These are phyloP conservation scores for Psilocybe sp. DNA, from an alignment of 768 basidiomycete species.

Conservation along the genomic window DNA sequence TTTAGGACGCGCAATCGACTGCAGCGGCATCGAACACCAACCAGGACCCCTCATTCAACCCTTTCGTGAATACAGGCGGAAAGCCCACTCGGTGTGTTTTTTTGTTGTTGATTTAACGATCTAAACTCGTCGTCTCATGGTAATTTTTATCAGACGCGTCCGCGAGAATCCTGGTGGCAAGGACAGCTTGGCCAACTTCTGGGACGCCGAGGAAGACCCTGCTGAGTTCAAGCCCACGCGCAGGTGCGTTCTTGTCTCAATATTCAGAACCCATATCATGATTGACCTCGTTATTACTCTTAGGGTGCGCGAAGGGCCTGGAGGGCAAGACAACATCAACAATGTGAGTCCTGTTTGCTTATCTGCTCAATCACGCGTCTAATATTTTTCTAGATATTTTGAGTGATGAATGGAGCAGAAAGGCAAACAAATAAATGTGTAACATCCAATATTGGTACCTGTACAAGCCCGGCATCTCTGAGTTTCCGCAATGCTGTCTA, in stretches of 20 bases:
- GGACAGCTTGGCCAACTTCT: slow-evolving; percentile 43
- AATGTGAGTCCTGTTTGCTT: slow-evolving; percentile 24
- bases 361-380: neutral
- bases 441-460: too few relatives aligned
- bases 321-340: slow-evolving; percentile 60
- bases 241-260: slow-evolving; percentile 36
- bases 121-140: neutral
- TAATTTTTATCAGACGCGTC: slow-evolving; percentile 33
- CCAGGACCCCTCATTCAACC: too few relatives aligned
- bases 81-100: slow-evolving; percentile 49
- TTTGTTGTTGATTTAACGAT: neutral
- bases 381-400: too few relatives aligned
- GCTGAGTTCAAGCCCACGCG: slow-evolving; percentile 68
- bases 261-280: neutral
- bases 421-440: too few relatives aligned
- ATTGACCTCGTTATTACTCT: slow-evolving; percentile 6
- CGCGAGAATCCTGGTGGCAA: slow-evolving; percentile 44
- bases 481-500: too few relatives aligned
- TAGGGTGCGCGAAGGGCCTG: slow-evolving; percentile 68
- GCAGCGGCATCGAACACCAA: too few relatives aligned
- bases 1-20: too few relatives aligned
- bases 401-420: too few relatives aligned
- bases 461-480: too few relatives aligned
- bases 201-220: slow-evolving; percentile 36
- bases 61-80: too few relatives aligned